Evolutionary conservation across 2,329 filamentous ascomycete genomes (phyloP), one percentile per base, ranked within the genome.

Genomic region (Aspergillus hortae): DNA sequence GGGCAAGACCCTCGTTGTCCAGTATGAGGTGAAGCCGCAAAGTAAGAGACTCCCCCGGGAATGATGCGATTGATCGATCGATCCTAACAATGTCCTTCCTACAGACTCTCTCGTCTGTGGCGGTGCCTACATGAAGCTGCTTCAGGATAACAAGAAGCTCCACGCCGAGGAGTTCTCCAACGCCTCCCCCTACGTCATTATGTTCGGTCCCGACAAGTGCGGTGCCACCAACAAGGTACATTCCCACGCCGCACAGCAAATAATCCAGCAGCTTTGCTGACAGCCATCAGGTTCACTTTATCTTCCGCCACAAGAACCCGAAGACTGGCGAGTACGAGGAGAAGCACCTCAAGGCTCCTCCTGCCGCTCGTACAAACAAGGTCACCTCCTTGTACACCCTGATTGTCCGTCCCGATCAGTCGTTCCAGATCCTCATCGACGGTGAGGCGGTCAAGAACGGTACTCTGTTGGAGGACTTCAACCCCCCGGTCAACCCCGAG

Each of bases 261-360:
- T 35, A 38, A 41, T 32, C 12, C 6, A 14, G 4, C 25, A 42
- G 17, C 23, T 49, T 27, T 15, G n/a, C 51, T 57, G 43, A 53
- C 38, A n/a, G 69, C 47, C 19, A 33, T 48, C 45, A 83, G 80
- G 84, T 87, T 56, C 84, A 87, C 76, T 96, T 99, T 80, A 99
- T 99, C 76, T 95, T 99, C 86, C 94, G 95, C 78, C 94, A 99
- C 88, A 99, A 97, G 89, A 99, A 97, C 85, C 94, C 94, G 72
- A 96, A 96, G 89, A 96, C 91, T 44, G 92, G 92, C 80, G 90
- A 96, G 77, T 99, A 99, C 69, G 92, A 99, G 84, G 94, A 99
- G 89, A 99, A 99, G 87, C 94, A 99, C 78, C 83, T 99, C 59
- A 85, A 83, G 71, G 83, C 82, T 66, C 87, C 92, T 60, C 92